A percentile compares a stretch with the other conserved stretches of the same genome.
Conservation (phyloP, 257 asterid species). For the Linderniella brevidens region DNA sequence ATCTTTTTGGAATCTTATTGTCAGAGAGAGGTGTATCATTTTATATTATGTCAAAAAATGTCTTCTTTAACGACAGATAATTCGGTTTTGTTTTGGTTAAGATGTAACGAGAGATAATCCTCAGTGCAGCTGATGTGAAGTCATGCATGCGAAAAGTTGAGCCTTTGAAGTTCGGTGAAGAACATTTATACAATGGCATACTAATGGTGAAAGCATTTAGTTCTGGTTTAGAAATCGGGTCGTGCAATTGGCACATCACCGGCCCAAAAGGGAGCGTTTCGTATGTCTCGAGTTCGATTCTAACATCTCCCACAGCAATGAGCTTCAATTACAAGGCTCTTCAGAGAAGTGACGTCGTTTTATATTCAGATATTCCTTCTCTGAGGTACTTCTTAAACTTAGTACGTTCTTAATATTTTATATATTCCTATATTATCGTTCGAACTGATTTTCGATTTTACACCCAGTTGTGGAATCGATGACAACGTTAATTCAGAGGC, state of each 20-base stretch:
- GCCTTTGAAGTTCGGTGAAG: conserved; percentile 67
- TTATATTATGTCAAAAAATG: background rate
- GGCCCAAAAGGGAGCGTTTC: conserved; percentile 45
- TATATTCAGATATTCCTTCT: conserved; percentile 50
- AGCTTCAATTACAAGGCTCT: conserved; percentile 43
- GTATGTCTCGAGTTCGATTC: conserved; percentile 55
- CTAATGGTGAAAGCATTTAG: conserved; percentile 51
- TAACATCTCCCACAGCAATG: conserved; percentile 34
- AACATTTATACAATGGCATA: conserved; percentile 72
- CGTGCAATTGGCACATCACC: conserved; percentile 70
- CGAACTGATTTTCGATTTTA: too few species aligned
- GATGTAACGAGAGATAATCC: conserved; percentile 20
- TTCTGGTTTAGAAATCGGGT: conserved; percentile 88
- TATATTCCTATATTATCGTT: too few species aligned
- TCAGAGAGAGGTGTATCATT: background rate
- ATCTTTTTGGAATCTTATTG: background rate
- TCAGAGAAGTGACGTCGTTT: conserved; percentile 42
- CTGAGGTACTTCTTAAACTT: conserved; percentile 8
- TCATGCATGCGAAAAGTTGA: conserved; percentile 60
- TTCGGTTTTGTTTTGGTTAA: background rate
- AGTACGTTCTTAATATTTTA: too few species aligned
- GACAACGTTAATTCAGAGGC: conserved; percentile 21
- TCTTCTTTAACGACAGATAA: background rate
- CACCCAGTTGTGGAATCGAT: conserved; percentile 2
- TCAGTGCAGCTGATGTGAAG: conserved; percentile 94